Percentiles rank a stretch among this genome's conserved stretches.
These are phyloP conservation scores for Talaromyces stipitatus DNA, from an alignment of 495 filamentous ascomycete genomes.

Conservation along the genomic window DNA sequence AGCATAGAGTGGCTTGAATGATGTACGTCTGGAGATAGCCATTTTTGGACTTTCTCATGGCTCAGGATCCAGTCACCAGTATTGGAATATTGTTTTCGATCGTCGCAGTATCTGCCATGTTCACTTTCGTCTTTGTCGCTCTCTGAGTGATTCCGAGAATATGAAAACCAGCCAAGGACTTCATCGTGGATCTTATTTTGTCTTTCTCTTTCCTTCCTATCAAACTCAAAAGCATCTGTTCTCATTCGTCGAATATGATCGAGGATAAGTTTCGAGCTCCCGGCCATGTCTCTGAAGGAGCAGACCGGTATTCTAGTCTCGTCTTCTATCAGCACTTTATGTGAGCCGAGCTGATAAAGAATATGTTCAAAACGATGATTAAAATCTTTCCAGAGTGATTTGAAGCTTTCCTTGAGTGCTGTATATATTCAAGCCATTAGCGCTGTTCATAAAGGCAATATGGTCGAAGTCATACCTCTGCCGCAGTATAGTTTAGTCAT, in stretches of 20 bases:
- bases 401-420: neutral
- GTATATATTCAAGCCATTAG: neutral
- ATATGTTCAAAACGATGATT: conserved; percentile 15
- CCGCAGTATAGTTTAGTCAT: conserved; percentile 18
- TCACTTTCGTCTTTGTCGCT: conserved; percentile 15
- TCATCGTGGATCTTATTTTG: conserved; percentile 11
- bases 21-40: conserved; percentile 14
- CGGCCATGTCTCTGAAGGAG: conserved; percentile 5
- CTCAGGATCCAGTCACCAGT: conserved; percentile 29
- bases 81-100: conserved; percentile 15
- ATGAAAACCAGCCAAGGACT: conserved; percentile 25
- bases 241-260: conserved; percentile 5
- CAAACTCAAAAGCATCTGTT: conserved; percentile 5
- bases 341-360: conserved; percentile 12
- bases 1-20: conserved; percentile 12
- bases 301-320: conserved; percentile 6
- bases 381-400: conserved; percentile 33
- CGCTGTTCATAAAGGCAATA: neutral
- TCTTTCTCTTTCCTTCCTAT: conserved; percentile 12
- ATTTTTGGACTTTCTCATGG: conserved; percentile 16
- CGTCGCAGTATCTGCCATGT: conserved; percentile 21
- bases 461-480: conserved; percentile 4
- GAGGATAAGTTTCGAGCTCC: conserved; percentile 7
- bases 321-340: conserved; percentile 14
- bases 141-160: neutral